Base-by-base conservation (phyloP, 202 grass and related monocot genomes). In the Bolboschoenoplectus hybrid region DNA sequence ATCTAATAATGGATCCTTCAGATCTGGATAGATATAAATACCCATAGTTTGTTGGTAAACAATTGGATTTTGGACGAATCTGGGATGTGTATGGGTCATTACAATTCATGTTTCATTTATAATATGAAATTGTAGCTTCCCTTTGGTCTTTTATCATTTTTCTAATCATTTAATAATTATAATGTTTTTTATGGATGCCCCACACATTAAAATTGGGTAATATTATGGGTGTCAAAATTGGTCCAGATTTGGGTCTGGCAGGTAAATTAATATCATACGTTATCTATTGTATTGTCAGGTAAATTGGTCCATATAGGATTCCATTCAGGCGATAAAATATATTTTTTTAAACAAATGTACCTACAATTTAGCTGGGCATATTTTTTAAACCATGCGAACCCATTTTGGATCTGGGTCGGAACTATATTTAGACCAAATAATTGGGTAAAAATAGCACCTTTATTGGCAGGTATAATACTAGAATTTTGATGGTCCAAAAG, bases 1-100 rank as follows among this genome's bases (percentile, higher is more conserved):
- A 66, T 66, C 32, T 66, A 38, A 36, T 66, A 4, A 65, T 66
- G 63, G 32, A 66, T 66, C 68, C 68, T 47, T 72, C 17, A 46
- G 43, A 47, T 72, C 68, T 47, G 43, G 16, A 26, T 47, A 13
- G 61, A 63, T 63, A 63, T 32, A 64, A 72, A 43, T 73, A 32
- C 9, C 44, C n/a, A 6, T 50, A 50, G 44, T 50, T 74, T 32
- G 26, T 49, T 20, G 49, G 70, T 49, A 26, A 71, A 72, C 17
- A 4, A 20, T 72, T 20, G n/a, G 69, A 68, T 68, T 14, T 19
- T 72, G 41, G 41, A 71, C 7, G 11, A 11, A 1, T 72, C 7
- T 10, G 7, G 16, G 17, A 47, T 72, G 35, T 69, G 41, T 46
- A 16, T 9, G 8, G 43, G 40, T 45, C 41, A 45, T 46, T 64